Conservation (phyloP, 2,329 filamentous ascomycete species). For the Paecilomyces dactylethromorphus region DNA sequence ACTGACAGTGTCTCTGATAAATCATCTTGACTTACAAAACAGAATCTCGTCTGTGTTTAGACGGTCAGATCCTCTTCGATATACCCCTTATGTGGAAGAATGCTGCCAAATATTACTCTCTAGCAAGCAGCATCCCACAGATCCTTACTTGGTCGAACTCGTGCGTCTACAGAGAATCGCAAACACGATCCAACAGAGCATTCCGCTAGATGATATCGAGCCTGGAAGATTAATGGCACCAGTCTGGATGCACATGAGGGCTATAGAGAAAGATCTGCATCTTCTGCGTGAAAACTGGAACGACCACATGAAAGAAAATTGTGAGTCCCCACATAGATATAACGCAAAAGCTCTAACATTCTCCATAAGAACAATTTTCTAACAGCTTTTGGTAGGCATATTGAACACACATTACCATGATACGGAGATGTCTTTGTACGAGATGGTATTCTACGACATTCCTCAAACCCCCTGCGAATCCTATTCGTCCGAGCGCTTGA, state of each 20-base stretch:
- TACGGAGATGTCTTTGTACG: conserved; percentile 3
- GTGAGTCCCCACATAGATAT: not conserved
- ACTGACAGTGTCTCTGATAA: not conserved
- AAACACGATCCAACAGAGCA: not conserved
- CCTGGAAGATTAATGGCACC: not conserved
- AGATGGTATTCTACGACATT: conserved; percentile 2
- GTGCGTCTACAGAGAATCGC: conserved; percentile 1
- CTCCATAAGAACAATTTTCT: not conserved
- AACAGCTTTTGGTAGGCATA: not conserved
- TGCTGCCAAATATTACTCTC: conserved; percentile 2
- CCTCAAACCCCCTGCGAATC: not conserved
- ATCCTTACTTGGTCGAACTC: conserved; percentile 1
- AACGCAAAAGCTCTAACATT: not conserved
- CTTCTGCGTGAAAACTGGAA: not conserved
- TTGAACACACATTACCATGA: conserved; percentile 1
- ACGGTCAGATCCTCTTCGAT: not conserved
- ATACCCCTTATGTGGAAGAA: conserved; percentile 4
- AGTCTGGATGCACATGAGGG: not conserved
- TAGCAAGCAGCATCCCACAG: not conserved
- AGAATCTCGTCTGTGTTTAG: not conserved
- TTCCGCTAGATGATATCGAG: not conserved
- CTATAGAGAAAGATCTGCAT: not conserved
- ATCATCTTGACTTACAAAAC: not conserved
- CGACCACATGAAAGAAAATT: not conserved
- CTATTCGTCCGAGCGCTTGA: not conserved